Evolutionary conservation across 1,139 yeast genomes (phyloP).

Genomic region (Spencermartinsiella ligniputridi): DNA sequence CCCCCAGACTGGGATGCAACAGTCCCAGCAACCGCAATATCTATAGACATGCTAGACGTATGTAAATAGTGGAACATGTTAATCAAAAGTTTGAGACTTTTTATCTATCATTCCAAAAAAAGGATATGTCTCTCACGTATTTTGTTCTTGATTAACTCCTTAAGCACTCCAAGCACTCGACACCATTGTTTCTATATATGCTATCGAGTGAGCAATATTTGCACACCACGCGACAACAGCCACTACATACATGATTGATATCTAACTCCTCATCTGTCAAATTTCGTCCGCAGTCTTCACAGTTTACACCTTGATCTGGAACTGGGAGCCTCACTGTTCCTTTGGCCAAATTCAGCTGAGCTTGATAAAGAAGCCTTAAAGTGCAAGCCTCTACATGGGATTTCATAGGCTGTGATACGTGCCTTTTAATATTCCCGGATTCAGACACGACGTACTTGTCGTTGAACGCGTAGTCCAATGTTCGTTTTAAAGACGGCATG

Average conservation of each 20-base stretch:
- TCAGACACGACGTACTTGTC: background rate
- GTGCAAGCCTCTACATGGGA: conserved; percentile 11
- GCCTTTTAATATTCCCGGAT: conserved; percentile 3
- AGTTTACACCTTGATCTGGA: conserved; percentile 1
- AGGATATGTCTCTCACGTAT: background rate
- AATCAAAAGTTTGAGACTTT: no score
- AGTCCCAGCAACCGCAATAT: conserved; percentile 8
- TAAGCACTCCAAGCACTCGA: conserved; percentile 17
- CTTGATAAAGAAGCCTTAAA: conserved; percentile 13
- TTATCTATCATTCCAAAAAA: background rate
- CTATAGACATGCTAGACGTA: no score
- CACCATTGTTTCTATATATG: conserved; percentile 9
- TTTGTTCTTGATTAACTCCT: background rate
- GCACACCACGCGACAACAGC: conserved; percentile 15
- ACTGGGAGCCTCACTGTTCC: conserved; percentile 2
- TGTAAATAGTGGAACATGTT: no score
- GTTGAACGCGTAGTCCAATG: background rate
- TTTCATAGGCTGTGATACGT: conserved; percentile 7
- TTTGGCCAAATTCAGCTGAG: conserved; percentile 14
- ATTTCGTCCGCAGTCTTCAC: conserved; percentile 15
- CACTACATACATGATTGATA: conserved; percentile 12
- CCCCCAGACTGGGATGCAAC: conserved; percentile 22
- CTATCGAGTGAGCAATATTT: conserved; percentile 18
- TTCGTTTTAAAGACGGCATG: background rate
- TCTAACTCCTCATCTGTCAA: conserved; percentile 7